A percentile compares a stretch with the other conserved stretches of the same genome.
phyloP scores from a whole-genome alignment of 140 eudicot genomes.

The Erigeron philadelphicus region DNA sequence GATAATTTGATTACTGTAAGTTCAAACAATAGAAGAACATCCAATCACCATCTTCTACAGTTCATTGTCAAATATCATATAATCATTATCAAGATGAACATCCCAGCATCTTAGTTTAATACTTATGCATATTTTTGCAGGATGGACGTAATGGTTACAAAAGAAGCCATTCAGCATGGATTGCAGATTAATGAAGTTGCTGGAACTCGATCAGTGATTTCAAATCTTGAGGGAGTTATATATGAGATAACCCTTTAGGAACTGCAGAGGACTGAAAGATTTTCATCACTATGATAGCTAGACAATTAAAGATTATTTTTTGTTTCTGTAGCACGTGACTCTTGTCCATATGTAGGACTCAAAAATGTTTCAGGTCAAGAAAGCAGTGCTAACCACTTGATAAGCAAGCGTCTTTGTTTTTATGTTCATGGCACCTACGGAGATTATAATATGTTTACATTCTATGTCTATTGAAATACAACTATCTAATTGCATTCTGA shows the following conservation, averaged over 20 bases:
- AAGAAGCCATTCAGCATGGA: slow-evolving; percentile 67
- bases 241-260: slow-evolving; percentile 51
- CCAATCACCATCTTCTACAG: neutral
- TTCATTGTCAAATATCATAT: neutral
- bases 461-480: too few species aligned
- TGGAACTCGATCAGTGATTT: slow-evolving; percentile 55
- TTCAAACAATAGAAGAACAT: neutral
- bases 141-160: slow-evolving; percentile 69
- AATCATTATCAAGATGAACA: neutral
- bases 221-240: slow-evolving; percentile 64
- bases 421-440: too few species aligned
- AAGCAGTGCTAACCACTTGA: too few species aligned
- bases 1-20: neutral
- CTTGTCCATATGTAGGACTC: too few species aligned
- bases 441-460: too few species aligned
- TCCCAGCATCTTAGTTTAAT: neutral
- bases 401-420: too few species aligned
- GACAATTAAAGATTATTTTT: too few species aligned
- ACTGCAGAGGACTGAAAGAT: neutral
- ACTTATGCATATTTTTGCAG: slow-evolving; percentile 31
- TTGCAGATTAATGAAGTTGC: slow-evolving; percentile 55
- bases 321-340: too few species aligned
- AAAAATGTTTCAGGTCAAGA: too few species aligned
- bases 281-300: neutral
- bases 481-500: too few species aligned